Evolutionary conservation across 306 rosid species (phyloP), one percentile per base, ranked within the genome.

Genomic region (Sphenostylis stenocarpa): DNA sequence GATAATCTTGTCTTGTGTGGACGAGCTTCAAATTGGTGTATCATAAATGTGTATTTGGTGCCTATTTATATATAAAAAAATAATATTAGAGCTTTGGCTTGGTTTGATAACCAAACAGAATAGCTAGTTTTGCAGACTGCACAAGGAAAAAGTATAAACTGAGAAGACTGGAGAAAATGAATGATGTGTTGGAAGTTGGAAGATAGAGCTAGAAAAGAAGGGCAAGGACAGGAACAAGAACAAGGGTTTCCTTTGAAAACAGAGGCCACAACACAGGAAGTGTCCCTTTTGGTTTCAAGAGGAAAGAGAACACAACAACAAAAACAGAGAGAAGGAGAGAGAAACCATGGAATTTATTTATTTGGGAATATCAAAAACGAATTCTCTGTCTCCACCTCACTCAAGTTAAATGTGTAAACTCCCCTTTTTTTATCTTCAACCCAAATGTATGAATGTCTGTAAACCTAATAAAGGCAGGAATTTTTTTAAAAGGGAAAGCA

Each of bases 1-100:
- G 82, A 28, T 72, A 84, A 56, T 21, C 51, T 71, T 76, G 77
- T 36, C 19, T 70, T 68, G 63, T 31, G 43, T 51, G 67, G 48
- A 73, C 12, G 67, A 53, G 77, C 73, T 82, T 78, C 67, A 77
- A 79, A 69, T 75, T 77, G 80, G 77, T 39, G 83, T 74, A 71
- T 73, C 77, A 83, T 77, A 48, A 85, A 85, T 85, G 60, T 17
- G 67, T 57, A 29, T 48, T 82, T 72, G 58, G 44, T 47, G 53
- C 36, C 51, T 81, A 75, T 75, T 75, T 58, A 31, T 66, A 15
- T 14, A 31, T 57, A 16, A 6, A 60, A 60, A 33, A 62, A 48
- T 17, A 64, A 77, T 45, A 21, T 55, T 53, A 64, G 72, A 75
- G 34, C 53, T 62, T 45, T 21, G 45, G 67, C 20, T 28, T 77